A percentile compares a stretch with the other conserved stretches of the same genome.
phyloP scores from a whole-genome alignment of 2,329 filamentous ascomycete species.

The Sordariomycetes sp. region DNA sequence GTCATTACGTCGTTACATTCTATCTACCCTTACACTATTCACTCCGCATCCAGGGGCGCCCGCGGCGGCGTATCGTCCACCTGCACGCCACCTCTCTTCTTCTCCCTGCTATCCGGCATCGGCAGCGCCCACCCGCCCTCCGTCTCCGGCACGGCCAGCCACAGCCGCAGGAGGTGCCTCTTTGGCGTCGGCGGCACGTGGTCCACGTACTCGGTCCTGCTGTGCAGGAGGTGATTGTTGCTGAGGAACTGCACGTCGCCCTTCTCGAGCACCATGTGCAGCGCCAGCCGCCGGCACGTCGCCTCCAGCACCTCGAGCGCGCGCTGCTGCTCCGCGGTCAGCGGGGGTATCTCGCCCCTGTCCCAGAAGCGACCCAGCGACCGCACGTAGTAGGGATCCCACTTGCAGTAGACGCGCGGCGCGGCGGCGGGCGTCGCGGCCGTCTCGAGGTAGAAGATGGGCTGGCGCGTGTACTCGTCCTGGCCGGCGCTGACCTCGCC shows the following conservation, averaged over 20 bases:
- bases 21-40: conserved; percentile 12
- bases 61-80: conserved; percentile 71
- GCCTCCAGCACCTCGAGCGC: conserved; percentile 56
- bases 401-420: conserved; percentile 56
- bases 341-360: conserved; percentile 45
- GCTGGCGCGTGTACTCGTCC: conserved; percentile 62
- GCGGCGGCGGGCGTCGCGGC: conserved; percentile 39
- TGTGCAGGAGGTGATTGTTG: conserved; percentile 74
- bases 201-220: conserved; percentile 65
- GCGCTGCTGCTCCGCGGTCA: conserved; percentile 46
- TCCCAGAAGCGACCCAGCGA: conserved; percentile 68
- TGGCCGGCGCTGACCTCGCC: conserved; percentile 69
- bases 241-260: conserved; percentile 83
- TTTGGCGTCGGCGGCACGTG: conserved; percentile 18
- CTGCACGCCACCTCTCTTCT: conserved; percentile 84
- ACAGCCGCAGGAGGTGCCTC: conserved; percentile 73
- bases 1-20: not conserved
- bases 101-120: conserved; percentile 71
- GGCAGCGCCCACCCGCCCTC: conserved; percentile 83
- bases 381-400: conserved; percentile 82
- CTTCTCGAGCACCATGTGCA: conserved; percentile 82
- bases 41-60: conserved; percentile 71
- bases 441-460: conserved; percentile 70
- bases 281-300: conserved; percentile 59
- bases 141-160: conserved; percentile 71